These are phyloP conservation scores for Aspergillus leporis DNA, from an alignment of 495 filamentous ascomycete species.

Conservation along the genomic window DNA sequence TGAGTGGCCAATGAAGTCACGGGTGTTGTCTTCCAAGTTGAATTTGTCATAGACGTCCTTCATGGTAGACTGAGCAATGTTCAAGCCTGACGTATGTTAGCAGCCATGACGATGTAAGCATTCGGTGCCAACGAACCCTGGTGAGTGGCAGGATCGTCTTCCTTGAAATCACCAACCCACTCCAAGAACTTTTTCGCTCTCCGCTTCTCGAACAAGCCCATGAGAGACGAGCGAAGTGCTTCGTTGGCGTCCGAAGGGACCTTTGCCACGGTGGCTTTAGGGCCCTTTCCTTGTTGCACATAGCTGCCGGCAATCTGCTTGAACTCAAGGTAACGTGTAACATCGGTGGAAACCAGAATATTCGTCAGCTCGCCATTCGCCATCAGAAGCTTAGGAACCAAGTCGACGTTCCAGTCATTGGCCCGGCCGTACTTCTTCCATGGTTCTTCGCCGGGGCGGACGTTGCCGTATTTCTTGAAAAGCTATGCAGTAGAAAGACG, in stretches of 20 bases:
- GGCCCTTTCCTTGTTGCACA: constrained; percentile 80
- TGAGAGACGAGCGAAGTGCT: constrained; percentile 87
- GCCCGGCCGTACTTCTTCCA: constrained; percentile 95
- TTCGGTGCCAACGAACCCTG: constrained; percentile 59
- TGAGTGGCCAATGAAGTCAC: constrained; percentile 95
- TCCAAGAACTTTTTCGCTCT: constrained; percentile 95
- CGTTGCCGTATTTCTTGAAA: constrained; percentile 93
- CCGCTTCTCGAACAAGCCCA: constrained; percentile 97
- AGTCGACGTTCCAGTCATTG: constrained; percentile 99
- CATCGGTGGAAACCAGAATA: constrained; percentile 93
- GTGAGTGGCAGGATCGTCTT: constrained; percentile 80
- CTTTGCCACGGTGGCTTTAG: constrained; percentile 90
- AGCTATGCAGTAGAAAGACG: constrained; percentile 55
- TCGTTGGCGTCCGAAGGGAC: constrained; percentile 93
- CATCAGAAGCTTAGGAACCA: constrained; percentile 98
- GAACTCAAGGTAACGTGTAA: constrained; percentile 97
- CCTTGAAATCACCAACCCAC: constrained; percentile 91
- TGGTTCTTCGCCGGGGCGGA: constrained; percentile 76
- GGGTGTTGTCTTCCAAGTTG: constrained; percentile 84
- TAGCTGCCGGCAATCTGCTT: constrained; percentile 98
- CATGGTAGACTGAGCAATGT: constrained; percentile 79
- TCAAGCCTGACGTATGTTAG: constrained; percentile 65
- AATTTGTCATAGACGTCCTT: constrained; percentile 98
- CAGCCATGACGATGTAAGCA: constrained; percentile 6
- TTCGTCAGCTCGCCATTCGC: constrained; percentile 97